Base-by-base conservation (phyloP, 306 rosid species). In the Senna tora region DNA sequence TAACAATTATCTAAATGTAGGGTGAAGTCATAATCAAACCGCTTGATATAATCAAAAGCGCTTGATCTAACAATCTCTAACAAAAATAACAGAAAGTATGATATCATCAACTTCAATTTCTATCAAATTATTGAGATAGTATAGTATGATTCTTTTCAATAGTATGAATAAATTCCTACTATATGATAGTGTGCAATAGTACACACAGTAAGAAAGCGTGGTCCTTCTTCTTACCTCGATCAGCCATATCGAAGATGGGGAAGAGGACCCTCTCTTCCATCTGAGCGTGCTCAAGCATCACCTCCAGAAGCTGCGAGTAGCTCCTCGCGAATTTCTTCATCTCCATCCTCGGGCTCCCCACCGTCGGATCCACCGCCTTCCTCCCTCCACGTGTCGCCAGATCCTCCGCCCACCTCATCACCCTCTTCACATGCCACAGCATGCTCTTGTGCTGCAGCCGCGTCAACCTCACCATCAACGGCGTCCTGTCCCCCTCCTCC, bases 201-300 rank as follows among this genome's bases (percentile, higher is more conserved):
- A n/a, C n/a, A n/a, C n/a, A n/a, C n/a, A n/a, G n/a, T n/a, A 57
- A 13, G 28, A 57, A 57, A 5, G 42, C 65, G 14, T 30, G 22
- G 43, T n/a, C 43, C 49, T n/a, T n/a, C n/a, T n/a, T n/a, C n/a
- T 34, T 1, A 91, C 97, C 96, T 83, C 89, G 84, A 84, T 92
- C 97, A 43, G 93, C 93, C 45, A 5, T 62, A 43, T 92, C 92
- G 65, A 92, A 78, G 71, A 92, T 67, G 17, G 97, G 97, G 72
- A 92, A 92, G n/a, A 89, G 79, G 20, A 92, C 67, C 50, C 78
- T 84, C 75, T 92, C 97, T 61, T 92, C 97, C 96, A 92, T 89
- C 76, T 82, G 92, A 28, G 96, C 97, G 72, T 92, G 97, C 30
- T 92, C 97, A 79, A 92, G 70, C 96, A 92, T 80, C 64, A 92